These are phyloP conservation scores for Yarrowia yakushimensis DNA, from an alignment of 805 yeast species.

Conservation along the genomic window DNA sequence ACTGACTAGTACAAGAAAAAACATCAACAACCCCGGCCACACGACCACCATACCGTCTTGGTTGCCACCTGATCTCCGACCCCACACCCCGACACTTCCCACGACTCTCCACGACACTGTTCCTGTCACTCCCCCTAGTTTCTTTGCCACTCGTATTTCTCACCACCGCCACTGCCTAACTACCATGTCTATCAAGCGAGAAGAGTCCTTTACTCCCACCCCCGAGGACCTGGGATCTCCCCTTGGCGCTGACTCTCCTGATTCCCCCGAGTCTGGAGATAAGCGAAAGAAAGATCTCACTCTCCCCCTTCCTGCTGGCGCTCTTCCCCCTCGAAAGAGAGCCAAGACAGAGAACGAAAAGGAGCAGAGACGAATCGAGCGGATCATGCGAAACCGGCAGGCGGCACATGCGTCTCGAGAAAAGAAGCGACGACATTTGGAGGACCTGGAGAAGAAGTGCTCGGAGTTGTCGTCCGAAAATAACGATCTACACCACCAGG, in stretches of 20 bases:
- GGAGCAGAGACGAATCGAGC: slow-evolving; percentile 91
- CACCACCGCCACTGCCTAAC: background rate
- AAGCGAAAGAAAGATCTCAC: slow-evolving; percentile 37
- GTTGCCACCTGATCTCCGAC: background rate
- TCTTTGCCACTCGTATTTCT: background rate
- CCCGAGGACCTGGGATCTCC: slow-evolving; percentile 17
- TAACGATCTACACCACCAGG: slow-evolving; percentile 31
- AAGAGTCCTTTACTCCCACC: slow-evolving; percentile 22
- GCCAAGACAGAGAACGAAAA: slow-evolving; percentile 96
- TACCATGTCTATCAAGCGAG: slow-evolving; percentile 7
- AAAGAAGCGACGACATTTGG: slow-evolving; percentile 90
- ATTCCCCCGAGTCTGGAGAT: slow-evolving; percentile 5
- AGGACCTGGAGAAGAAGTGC: slow-evolving; percentile 64
- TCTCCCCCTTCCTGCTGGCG: slow-evolving; percentile 39
- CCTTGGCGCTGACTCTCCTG: background rate
- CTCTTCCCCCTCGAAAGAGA: slow-evolving; percentile 91
- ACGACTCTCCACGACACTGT: background rate
- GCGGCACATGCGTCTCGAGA: slow-evolving; percentile 98
- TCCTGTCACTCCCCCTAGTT: background rate
- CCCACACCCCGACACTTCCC: background rate
- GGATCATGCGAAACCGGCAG: slow-evolving; percentile 87
- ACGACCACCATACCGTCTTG: background rate
- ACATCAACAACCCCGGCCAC: background rate
- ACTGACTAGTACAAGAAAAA: background rate
- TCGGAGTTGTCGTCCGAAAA: slow-evolving; percentile 34